Percentiles rank a stretch among this genome's conserved stretches.
Conservation (phyloP, 1,284 basidiomycete genomes). For the Ceratobasidium sp. region DNA sequence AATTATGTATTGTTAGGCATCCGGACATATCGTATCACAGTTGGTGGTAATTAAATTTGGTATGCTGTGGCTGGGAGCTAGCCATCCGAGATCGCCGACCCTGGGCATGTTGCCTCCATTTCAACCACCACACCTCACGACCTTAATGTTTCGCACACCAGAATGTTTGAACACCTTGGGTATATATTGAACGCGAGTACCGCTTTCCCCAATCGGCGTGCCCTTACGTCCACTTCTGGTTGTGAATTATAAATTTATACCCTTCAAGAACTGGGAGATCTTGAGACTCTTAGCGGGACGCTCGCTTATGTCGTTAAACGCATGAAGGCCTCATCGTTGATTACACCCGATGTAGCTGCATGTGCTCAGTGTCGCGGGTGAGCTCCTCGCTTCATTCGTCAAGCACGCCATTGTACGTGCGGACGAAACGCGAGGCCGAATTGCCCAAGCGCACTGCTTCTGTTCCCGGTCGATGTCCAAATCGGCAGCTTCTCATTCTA, state of each 20-base stretch:
- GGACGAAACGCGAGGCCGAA: background rate
- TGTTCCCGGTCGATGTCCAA: background rate
- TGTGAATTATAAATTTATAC: background rate
- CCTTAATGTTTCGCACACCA: too few species aligned
- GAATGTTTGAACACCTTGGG: too few species aligned
- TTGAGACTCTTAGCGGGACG: background rate
- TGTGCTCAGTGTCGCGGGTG: constrained; percentile 16
- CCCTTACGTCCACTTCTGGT: background rate
- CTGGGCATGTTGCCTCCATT: too few species aligned
- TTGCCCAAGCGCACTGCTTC: constrained; percentile 33
- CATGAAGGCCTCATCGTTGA: background rate
- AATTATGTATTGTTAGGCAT: too few species aligned
- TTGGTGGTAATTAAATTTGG: too few species aligned
- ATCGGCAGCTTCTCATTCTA: background rate
- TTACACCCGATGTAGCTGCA: background rate
- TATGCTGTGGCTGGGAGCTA: too few species aligned
- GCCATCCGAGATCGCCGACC: too few species aligned
- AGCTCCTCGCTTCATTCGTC: background rate
- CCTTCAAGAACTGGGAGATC: background rate
- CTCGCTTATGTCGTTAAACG: constrained; percentile 13
- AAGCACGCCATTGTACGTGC: background rate
- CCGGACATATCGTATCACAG: too few species aligned
- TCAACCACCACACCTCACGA: too few species aligned
- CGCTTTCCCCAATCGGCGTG: background rate
- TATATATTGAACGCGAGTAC: background rate